These are phyloP conservation scores for Trichoderma gracile DNA, from an alignment of 2,329 filamentous ascomycete species.

Conservation along the genomic window DNA sequence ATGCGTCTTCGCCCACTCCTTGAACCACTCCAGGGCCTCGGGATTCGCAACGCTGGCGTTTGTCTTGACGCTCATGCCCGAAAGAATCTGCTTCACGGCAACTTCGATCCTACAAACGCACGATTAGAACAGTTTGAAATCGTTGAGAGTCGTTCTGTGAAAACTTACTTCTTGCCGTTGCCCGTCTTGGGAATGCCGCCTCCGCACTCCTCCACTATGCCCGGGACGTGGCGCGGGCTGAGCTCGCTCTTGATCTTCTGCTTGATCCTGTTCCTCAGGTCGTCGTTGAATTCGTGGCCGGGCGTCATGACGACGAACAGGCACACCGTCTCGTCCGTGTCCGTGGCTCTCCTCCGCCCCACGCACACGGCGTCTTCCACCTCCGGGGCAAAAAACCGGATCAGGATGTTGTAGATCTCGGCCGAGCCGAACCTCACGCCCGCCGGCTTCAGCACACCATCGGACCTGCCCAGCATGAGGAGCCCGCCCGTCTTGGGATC, in stretches of 20 bases:
- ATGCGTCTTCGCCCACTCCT: constrained; percentile 67
- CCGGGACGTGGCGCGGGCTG: constrained; percentile 86
- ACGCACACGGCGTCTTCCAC: constrained; percentile 88
- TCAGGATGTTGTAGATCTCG: constrained; percentile 94
- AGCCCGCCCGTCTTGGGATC: constrained; percentile 73
- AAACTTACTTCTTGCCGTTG: constrained; percentile 88
- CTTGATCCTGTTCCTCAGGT: constrained; percentile 65
- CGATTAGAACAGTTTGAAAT: no score
- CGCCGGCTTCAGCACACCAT: constrained; percentile 88
- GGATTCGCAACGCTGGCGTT: constrained; percentile 93
- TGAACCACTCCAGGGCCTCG: constrained; percentile 85
- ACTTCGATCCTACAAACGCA: constrained; percentile 71
- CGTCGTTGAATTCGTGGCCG: constrained; percentile 56
- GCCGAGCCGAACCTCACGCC: constrained; percentile 91
- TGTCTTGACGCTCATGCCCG: constrained; percentile 81
- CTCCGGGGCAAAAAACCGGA: constrained; percentile 75
- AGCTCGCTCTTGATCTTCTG: constrained; percentile 71
- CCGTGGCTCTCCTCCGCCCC: constrained; percentile 68
- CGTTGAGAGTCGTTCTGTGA: no score
- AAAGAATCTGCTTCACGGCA: constrained; percentile 93
- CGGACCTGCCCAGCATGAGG: constrained; percentile 87
- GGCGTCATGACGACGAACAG: constrained; percentile 79
- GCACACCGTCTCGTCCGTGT: constrained; percentile 82
- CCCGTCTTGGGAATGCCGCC: constrained; percentile 85
- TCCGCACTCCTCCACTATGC: constrained; percentile 73